phyloP scores from a whole-genome alignment of 352 stramenopile species.

The Phytophthora vignae region DNA sequence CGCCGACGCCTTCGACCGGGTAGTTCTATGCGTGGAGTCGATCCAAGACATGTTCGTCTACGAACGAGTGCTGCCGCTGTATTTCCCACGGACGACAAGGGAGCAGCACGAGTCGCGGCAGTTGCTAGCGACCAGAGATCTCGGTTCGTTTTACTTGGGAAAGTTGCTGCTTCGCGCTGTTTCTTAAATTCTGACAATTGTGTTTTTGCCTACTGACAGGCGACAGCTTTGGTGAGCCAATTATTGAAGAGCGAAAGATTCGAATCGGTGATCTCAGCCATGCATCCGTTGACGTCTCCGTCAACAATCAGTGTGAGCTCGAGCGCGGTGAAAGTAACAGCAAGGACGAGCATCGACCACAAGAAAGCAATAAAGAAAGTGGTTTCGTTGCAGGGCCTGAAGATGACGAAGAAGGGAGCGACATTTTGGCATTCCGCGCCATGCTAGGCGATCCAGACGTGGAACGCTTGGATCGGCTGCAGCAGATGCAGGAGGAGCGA shows the following conservation, averaged over 20 bases:
- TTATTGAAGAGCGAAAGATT: constrained; percentile 87
- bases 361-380: neutral
- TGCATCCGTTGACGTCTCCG: constrained; percentile 14
- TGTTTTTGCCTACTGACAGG: constrained; percentile 26
- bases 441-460: constrained; percentile 69
- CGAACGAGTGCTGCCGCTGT: constrained; percentile 69
- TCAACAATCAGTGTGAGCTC: constrained; percentile 40
- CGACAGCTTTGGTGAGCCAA: constrained; percentile 76
- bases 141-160: constrained; percentile 37
- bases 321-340: neutral
- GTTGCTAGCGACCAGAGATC: constrained; percentile 44
- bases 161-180: neutral
- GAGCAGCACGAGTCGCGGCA: constrained; percentile 44
- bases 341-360: neutral
- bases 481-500: constrained; percentile 46
- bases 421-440: constrained; percentile 63
- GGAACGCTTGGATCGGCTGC: constrained; percentile 57
- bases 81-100: constrained; percentile 63
- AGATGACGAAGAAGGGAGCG: constrained; percentile 48
- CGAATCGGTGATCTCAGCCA: constrained; percentile 53
- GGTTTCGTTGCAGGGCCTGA: neutral
- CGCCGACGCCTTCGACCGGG: constrained; percentile 53
- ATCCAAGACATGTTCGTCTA: constrained; percentile 71
- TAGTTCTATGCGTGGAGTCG: constrained; percentile 77
- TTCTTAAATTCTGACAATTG: neutral